Conservation (phyloP, 495 filamentous ascomycete species). For the Tuber melanosporum region DNA sequence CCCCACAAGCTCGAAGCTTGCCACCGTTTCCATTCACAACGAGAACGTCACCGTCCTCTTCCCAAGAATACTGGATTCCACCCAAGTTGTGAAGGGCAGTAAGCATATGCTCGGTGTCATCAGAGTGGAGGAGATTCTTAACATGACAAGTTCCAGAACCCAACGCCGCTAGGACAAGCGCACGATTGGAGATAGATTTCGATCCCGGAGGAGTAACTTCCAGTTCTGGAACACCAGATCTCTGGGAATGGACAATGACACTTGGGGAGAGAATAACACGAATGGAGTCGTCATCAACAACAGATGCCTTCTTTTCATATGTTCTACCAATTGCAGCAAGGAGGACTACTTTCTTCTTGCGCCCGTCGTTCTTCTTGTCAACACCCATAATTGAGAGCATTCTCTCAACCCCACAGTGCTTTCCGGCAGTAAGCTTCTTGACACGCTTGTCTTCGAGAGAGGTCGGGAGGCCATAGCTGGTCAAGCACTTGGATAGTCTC, state of each 20-base stretch:
- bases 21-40: conserved; percentile 88
- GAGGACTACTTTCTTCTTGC: conserved; percentile 94
- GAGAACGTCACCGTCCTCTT: conserved; percentile 81
- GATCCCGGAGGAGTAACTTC: conserved; percentile 86
- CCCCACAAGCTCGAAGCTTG: conserved; percentile 64
- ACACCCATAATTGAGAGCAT: conserved; percentile 88
- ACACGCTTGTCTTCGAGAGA: conserved; percentile 80
- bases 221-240: conserved; percentile 42
- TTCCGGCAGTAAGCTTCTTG: conserved; percentile 74
- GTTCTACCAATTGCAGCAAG: conserved; percentile 84
- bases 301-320: conserved; percentile 75
- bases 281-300: conserved; percentile 81
- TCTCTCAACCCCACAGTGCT: conserved; percentile 83
- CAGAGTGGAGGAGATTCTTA: conserved; percentile 87
- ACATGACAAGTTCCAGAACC: conserved; percentile 81
- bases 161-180: conserved; percentile 84
- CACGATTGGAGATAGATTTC: conserved; percentile 96
- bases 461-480: conserved; percentile 86
- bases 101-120: conserved; percentile 96
- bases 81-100: conserved; percentile 74
- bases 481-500: conserved; percentile 80
- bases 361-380: conserved; percentile 97
- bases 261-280: conserved; percentile 75
- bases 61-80: conserved; percentile 91
- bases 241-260: conserved; percentile 56